Base-by-base conservation (phyloP, 2,329 filamentous ascomycete genomes). In the Paracoccidioides brasiliensis region DNA sequence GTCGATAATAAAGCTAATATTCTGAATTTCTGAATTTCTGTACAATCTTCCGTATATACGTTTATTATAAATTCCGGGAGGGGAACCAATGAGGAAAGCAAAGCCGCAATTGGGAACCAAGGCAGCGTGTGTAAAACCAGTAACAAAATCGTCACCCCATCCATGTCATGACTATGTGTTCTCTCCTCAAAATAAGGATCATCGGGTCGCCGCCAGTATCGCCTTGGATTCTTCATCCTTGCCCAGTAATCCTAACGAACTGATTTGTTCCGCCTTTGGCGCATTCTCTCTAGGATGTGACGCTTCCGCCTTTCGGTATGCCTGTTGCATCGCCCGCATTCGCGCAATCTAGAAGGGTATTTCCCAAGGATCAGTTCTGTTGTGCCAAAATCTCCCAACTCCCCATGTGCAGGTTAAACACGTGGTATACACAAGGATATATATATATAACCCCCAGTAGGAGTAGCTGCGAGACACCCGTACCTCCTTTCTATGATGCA, bases 401-500 rank as follows among this genome's bases (percentile, higher is more conserved):
- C 28, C 30, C 30, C n/a, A 14, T 35, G 12, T 15, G 22, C 12
- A 30, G 42, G 14, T 37, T 22, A 22, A 22, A 22, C 22, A 22
- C 22, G 22, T 22, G 22, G 22, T 22, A 22, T 22, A 22, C 22
- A 22, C 22, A 22, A 22, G 22, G 12, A 2, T 37, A 30, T 41
- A 37, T 41, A 48, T 35, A 33, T 33, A 32, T 46, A n/a, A n/a
- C 1, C 32, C 42, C 8, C n/a, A 8, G 28, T 30, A 35, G 10
- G 12, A 37, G 30, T 32, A 3, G 15, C 14, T 28, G 10, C 35
- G 14, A 54, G 43, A 32, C 12, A 46, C 4, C 72, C 81, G 57
- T 67, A 97, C 93, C 88, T 98, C 93, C 78, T 98, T 98, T 79
- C 86, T 90, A 79, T 98, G 93, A 73, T 98, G 93, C 69, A 98